phyloP scores from a whole-genome alignment of 2,329 filamentous ascomycete species.

The Aspergillus versicolor region DNA sequence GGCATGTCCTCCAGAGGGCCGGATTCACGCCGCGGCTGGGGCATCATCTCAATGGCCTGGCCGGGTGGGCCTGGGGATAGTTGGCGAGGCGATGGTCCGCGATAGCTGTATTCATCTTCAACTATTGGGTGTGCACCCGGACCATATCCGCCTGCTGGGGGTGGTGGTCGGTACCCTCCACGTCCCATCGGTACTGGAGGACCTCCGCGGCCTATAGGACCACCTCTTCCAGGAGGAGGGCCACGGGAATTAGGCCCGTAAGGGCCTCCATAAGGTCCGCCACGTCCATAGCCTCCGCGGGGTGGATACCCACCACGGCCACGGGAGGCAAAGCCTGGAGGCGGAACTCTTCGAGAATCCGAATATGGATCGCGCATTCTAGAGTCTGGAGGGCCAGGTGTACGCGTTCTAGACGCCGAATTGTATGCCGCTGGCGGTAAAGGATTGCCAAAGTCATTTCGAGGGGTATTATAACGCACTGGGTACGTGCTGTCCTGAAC shows the following conservation, averaged over 20 bases:
- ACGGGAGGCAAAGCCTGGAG: conserved; percentile 49
- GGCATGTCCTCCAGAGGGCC: conserved; percentile 36
- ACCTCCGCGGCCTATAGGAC: conserved; percentile 35
- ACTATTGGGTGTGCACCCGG: conserved; percentile 33
- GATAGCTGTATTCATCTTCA: conserved; percentile 28
- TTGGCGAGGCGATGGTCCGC: conserved; percentile 27
- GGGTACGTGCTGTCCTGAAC: conserved; percentile 29
- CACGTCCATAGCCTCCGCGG: conserved; percentile 46
- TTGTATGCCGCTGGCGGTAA: conserved; percentile 34
- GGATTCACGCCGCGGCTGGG: conserved; percentile 49
- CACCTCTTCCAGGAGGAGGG: conserved; percentile 43
- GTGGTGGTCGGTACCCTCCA: conserved; percentile 44
- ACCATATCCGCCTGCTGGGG: conserved; percentile 51
- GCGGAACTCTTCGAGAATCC: conserved; percentile 42
- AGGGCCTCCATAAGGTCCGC: conserved; percentile 36
- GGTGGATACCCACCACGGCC: conserved; percentile 57
- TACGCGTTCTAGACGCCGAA: conserved; percentile 35
- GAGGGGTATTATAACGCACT: conserved; percentile 31
- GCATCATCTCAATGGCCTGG: conserved; percentile 79
- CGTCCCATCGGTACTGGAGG: conserved; percentile 45
- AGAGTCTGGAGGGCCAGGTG: conserved; percentile 24
- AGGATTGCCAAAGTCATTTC: conserved; percentile 43
- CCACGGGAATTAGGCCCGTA: conserved; percentile 25
- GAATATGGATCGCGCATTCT: conserved; percentile 48
- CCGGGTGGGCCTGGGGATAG: conserved; percentile 49